These are phyloP conservation scores for Fusarium camptoceras DNA, from an alignment of 2,329 filamentous ascomycete genomes.

Conservation along the genomic window DNA sequence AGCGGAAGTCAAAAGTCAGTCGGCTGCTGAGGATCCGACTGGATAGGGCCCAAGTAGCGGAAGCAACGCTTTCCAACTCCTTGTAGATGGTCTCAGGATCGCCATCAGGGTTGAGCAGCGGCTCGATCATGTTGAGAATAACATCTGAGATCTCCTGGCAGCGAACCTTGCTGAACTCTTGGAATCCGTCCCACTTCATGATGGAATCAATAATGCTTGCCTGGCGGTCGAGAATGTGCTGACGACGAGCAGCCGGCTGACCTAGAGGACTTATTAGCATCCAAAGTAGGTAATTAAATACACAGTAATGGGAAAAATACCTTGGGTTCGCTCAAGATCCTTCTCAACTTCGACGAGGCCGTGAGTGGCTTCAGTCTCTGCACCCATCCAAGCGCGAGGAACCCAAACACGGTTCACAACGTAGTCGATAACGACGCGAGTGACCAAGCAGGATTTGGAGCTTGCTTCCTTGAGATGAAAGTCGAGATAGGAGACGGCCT, in stretches of 20 bases:
- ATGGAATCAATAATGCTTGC: constrained; percentile 54
- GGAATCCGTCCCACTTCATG: constrained; percentile 49
- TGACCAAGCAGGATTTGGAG: constrained; percentile 58
- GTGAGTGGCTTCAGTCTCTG: constrained; percentile 51
- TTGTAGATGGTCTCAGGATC: constrained; percentile 53
- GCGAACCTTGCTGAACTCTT: constrained; percentile 49
- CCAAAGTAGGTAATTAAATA: not conserved
- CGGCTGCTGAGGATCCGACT: constrained; percentile 60
- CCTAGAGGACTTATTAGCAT: constrained; percentile 44
- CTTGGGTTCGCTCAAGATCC: constrained; percentile 52
- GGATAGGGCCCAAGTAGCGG: constrained; percentile 59
- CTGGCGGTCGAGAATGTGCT: constrained; percentile 56
- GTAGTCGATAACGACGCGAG: constrained; percentile 57
- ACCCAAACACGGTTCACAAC: constrained; percentile 57
- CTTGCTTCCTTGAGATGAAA: constrained; percentile 55
- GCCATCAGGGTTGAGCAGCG: constrained; percentile 54
- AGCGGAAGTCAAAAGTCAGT: constrained; percentile 60
- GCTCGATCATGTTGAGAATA: constrained; percentile 53
- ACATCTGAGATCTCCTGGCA: constrained; percentile 58
- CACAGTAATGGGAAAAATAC: constrained; percentile 33
- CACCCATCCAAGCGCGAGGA: constrained; percentile 54
- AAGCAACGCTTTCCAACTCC: constrained; percentile 58
- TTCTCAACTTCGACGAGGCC: constrained; percentile 53
- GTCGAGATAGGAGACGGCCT: constrained; percentile 57
- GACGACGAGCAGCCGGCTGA: constrained; percentile 52